phyloP scores from a whole-genome alignment of 139 green algal species.

The Asterochloris sp. region DNA sequence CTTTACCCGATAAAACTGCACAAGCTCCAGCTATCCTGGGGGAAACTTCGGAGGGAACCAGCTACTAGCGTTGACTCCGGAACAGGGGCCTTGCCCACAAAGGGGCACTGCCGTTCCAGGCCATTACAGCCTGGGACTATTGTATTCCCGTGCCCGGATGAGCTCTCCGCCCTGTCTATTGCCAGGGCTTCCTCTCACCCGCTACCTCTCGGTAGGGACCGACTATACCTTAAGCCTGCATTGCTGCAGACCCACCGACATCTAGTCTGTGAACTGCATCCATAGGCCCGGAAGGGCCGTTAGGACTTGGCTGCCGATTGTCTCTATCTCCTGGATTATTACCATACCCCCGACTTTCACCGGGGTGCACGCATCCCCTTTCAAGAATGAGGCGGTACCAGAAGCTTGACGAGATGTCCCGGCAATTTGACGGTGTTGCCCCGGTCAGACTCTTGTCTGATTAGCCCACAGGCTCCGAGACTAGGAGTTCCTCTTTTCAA shows the following conservation, averaged over 20 bases:
- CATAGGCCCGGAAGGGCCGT: slow-evolving; percentile 21
- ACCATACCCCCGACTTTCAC: slow-evolving; percentile 4
- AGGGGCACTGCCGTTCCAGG: background rate
- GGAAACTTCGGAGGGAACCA: slow-evolving; percentile 95
- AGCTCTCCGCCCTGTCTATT: slow-evolving; percentile 10
- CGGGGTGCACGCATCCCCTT: background rate
- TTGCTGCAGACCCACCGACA: background rate
- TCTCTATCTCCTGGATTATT: slow-evolving; percentile 9
- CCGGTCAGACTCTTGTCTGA: background rate
- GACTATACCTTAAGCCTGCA: slow-evolving; percentile 22
- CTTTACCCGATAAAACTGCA: slow-evolving; percentile 88
- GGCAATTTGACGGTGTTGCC: slow-evolving; percentile 28
- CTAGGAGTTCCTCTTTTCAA: background rate
- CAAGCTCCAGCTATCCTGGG: slow-evolving; percentile 87
- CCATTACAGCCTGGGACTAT: background rate
- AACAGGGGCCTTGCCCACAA: background rate
- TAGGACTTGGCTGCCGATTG: slow-evolving; percentile 24
- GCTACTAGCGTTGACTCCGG: slow-evolving; percentile 67
- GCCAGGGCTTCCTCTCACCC: slow-evolving; percentile 2
- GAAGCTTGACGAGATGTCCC: slow-evolving; percentile 15
- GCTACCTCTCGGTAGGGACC: slow-evolving; percentile 16
- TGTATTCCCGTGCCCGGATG: background rate
- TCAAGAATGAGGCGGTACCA: slow-evolving; percentile 7
- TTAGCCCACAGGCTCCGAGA: background rate
- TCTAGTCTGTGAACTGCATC: too few relatives aligned